Conservation (phyloP, 2,329 filamentous ascomycete species). For the Daldinia sp. region DNA sequence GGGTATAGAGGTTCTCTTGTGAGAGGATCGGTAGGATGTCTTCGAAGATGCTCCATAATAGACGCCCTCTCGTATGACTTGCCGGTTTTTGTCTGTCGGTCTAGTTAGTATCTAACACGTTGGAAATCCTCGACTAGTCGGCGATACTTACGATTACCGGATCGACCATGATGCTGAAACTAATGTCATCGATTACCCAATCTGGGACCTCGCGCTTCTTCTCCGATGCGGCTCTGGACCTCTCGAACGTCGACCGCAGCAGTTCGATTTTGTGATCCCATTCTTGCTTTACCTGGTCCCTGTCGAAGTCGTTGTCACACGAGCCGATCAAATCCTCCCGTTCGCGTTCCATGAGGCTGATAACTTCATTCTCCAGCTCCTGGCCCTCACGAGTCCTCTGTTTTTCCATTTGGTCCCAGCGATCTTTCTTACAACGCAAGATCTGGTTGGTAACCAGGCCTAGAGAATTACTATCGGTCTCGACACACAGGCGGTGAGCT, state of each 20-base stretch:
- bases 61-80: slow-evolving; percentile 89
- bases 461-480: slow-evolving; percentile 70
- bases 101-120: neutral
- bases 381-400: slow-evolving; percentile 63
- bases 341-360: slow-evolving; percentile 59
- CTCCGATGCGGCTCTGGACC: slow-evolving; percentile 54
- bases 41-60: slow-evolving; percentile 84
- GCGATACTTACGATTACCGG: slow-evolving; percentile 62
- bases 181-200: slow-evolving; percentile 79
- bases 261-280: slow-evolving; percentile 56
- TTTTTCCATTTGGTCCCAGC: slow-evolving; percentile 81
- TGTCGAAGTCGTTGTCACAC: slow-evolving; percentile 50
- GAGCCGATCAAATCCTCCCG: slow-evolving; percentile 51
- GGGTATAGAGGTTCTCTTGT: slow-evolving; percentile 77
- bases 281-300: slow-evolving; percentile 57
- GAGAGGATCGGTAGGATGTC: slow-evolving; percentile 79
- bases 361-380: slow-evolving; percentile 67
- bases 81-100: slow-evolving; percentile 76
- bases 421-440: slow-evolving; percentile 81
- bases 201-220: slow-evolving; percentile 72
- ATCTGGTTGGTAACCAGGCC: slow-evolving; percentile 77
- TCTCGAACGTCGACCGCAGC: slow-evolving; percentile 61
- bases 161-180: slow-evolving; percentile 77
- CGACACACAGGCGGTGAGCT: slow-evolving; percentile 76
- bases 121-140: neutral